Percentiles rank a stretch among this genome's conserved stretches.
These are phyloP conservation scores for Aspergillus fumigatiaffinis DNA, from an alignment of 2,329 filamentous ascomycete species.

Conservation along the genomic window DNA sequence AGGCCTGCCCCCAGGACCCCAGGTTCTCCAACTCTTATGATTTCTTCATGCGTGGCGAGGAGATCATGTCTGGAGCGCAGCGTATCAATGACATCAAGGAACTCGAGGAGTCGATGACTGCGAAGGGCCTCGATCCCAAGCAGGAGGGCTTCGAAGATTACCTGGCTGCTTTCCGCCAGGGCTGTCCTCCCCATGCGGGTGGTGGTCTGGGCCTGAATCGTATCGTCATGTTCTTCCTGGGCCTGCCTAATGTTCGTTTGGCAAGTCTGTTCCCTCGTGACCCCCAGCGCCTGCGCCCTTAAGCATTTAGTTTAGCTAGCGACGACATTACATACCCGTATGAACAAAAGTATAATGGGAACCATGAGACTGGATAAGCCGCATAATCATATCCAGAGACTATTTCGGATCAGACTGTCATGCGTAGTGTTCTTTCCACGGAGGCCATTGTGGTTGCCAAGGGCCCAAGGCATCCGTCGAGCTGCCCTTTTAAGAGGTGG, in stretches of 20 bases:
- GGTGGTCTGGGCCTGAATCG: slow-evolving; percentile 64
- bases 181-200: slow-evolving; percentile 61
- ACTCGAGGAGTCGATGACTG: slow-evolving; percentile 55
- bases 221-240: slow-evolving; percentile 65
- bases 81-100: slow-evolving; percentile 61
- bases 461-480: not conserved
- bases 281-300: slow-evolving; percentile 52
- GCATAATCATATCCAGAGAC: not conserved
- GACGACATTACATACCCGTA: slow-evolving; percentile 2
- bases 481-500: slow-evolving; percentile 8
- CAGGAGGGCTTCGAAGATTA: slow-evolving; percentile 61
- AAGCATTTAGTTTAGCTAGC: slow-evolving; percentile 1
- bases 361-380: slow-evolving; percentile 10
- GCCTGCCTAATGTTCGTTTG: slow-evolving; percentile 60
- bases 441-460: not conserved
- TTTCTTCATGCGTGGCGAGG: slow-evolving; percentile 68
- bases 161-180: slow-evolving; percentile 60
- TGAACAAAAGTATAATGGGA: slow-evolving; percentile 13
- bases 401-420: not conserved
- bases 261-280: slow-evolving; percentile 62
- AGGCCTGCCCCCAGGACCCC: slow-evolving; percentile 66
- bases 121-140: slow-evolving; percentile 57
- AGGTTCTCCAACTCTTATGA: slow-evolving; percentile 66
- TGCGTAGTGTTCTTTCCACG: not conserved
- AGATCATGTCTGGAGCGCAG: slow-evolving; percentile 65